phyloP scores from a whole-genome alignment of 2,329 filamentous ascomycete genomes.

The Aspergillus sp. region DNA sequence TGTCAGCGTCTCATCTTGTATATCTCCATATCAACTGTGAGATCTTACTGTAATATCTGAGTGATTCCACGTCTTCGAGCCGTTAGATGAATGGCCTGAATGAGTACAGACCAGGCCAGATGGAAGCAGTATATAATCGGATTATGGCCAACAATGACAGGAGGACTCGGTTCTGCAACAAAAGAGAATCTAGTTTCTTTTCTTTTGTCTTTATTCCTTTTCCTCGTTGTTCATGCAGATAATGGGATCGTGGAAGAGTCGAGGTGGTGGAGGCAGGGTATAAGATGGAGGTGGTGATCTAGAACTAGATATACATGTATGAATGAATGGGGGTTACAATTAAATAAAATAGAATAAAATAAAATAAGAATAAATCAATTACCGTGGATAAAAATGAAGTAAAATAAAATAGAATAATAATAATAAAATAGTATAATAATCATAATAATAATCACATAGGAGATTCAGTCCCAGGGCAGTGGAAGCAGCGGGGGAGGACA shows the following conservation, averaged over 20 bases:
- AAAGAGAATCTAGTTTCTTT: not conserved
- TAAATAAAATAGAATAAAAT: not conserved
- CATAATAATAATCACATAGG: not conserved
- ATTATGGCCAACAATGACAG: no score
- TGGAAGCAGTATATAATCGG: no score
- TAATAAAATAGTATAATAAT: not conserved
- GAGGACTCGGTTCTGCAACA: not conserved
- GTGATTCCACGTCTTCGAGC: no score
- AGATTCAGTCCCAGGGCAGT: slow-evolving; percentile 23
- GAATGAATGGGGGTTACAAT: no score
- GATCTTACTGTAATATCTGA: no score
- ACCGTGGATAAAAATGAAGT: not conserved
- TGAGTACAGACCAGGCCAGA: no score
- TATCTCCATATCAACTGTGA: no score
- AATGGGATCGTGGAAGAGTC: no score
- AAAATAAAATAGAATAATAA: not conserved
- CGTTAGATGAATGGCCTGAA: no score
- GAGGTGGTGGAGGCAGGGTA: not conserved
- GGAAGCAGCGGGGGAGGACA: slow-evolving; percentile 24
- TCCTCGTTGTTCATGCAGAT: not conserved
- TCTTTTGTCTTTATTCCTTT: not conserved
- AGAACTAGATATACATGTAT: slow-evolving; percentile 26
- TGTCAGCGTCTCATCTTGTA: no score
- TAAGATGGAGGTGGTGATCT: slow-evolving; percentile 24
- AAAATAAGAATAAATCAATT: not conserved